Evolutionary conservation across 768 basidiomycete species (phyloP).

Genomic region (Suillus fuscotomentosus): DNA sequence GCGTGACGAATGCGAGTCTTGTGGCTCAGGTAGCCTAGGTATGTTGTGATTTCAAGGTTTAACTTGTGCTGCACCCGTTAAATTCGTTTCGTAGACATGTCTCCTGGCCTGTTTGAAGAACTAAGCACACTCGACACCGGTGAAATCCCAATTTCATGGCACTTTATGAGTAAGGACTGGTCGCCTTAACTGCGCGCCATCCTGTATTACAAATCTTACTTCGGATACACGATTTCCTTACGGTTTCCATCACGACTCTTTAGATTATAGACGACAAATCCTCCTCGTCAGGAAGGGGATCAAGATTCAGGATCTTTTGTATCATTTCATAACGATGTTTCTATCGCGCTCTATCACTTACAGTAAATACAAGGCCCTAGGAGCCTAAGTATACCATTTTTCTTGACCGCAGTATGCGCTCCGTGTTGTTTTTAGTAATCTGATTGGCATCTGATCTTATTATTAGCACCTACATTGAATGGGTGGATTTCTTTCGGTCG

Average conservation of each 20-base stretch:
- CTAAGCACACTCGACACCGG: conserved; percentile 49
- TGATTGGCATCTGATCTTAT: neutral
- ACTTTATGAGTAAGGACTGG: conserved; percentile 52
- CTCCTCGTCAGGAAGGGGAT: conserved; percentile 16
- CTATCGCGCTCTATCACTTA: conserved; percentile 5
- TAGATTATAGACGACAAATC: conserved; percentile 7
- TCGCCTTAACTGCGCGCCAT: conserved; percentile 30
- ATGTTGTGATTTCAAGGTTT: conserved; percentile 17
- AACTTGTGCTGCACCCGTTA: conserved; percentile 5
- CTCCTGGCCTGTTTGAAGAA: conserved; percentile 55
- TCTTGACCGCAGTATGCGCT: neutral
- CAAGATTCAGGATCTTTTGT: conserved; percentile 14
- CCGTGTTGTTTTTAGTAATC: neutral
- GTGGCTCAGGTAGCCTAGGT: conserved; percentile 57
- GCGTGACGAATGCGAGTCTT: conserved; percentile 60
- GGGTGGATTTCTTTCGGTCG: neutral
- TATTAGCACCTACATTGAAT: neutral
- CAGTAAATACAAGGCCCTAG: neutral
- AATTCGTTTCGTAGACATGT: conserved; percentile 52
- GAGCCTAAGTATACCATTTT: neutral
- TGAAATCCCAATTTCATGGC: conserved; percentile 55
- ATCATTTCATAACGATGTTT: conserved; percentile 15
- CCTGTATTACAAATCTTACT: neutral
- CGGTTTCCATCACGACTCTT: neutral
- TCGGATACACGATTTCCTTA: neutral